Evolutionary conservation across 1,284 basidiomycete genomes (phyloP).

Genomic region (Fomitopsis schrenkii): DNA sequence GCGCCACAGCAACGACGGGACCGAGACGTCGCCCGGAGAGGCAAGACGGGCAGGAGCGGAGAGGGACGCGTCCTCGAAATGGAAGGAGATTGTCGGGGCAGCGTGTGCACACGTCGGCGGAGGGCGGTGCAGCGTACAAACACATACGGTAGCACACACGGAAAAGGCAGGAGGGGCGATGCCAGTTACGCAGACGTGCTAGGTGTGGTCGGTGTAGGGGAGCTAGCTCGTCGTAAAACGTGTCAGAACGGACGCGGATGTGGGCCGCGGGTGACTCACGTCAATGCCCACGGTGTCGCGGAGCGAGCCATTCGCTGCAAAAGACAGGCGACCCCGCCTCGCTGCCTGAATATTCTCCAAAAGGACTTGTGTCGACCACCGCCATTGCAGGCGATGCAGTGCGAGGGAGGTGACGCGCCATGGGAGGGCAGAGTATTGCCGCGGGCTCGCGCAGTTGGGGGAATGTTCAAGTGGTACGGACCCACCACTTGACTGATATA

Average conservation of each 20-base stretch:
- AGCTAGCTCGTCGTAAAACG: background rate
- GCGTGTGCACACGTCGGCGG: background rate
- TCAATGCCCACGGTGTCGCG: background rate
- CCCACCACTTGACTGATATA: too few relatives aligned
- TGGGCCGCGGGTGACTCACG: background rate
- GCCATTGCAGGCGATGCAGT: background rate
- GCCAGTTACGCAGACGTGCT: background rate
- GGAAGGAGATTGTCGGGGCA: background rate
- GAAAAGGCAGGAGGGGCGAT: background rate
- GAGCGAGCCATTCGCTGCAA: background rate
- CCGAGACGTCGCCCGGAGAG: background rate
- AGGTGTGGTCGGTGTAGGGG: background rate
- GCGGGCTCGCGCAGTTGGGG: too few relatives aligned
- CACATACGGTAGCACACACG: background rate
- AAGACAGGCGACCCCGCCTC: background rate
- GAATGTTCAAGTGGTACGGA: too few relatives aligned
- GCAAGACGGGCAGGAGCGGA: background rate
- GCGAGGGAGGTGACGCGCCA: background rate
- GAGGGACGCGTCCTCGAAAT: background rate
- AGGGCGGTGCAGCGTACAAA: background rate
- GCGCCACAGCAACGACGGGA: background rate
- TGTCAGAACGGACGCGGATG: background rate
- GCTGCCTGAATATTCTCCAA: background rate
- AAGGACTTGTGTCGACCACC: background rate
- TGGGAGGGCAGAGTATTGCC: too few relatives aligned